Conservation (phyloP, 1,284 basidiomycete genomes). For the Sporisorium reilianum region DNA sequence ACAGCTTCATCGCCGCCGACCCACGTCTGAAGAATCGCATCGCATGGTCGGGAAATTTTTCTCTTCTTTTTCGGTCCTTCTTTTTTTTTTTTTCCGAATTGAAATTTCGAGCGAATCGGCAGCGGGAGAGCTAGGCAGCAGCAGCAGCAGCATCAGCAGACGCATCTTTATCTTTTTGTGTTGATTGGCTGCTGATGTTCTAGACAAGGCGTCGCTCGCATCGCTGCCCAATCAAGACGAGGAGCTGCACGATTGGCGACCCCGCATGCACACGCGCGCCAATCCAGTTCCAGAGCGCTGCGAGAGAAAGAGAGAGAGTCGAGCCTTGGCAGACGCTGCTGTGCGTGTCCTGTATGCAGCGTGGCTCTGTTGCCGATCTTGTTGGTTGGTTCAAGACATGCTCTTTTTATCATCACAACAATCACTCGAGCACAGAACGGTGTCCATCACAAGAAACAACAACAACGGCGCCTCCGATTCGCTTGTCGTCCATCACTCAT, state of each 20-base stretch:
- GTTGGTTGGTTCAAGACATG: not conserved
- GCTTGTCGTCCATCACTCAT: not conserved
- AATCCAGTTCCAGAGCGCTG: no score
- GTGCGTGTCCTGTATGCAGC: not conserved
- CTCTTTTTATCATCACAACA: slow-evolving; percentile 1
- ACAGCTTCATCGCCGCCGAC: not conserved
- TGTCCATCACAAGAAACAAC: not conserved
- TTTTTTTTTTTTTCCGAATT: slow-evolving; percentile 5
- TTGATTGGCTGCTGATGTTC: not conserved
- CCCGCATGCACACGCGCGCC: slow-evolving; percentile 8
- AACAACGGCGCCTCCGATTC: not conserved
- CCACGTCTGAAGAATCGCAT: not conserved
- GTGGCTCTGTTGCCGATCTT: not conserved
- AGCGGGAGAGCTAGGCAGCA: no score
- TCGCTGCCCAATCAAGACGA: slow-evolving; percentile 19
- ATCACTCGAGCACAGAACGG: not conserved
- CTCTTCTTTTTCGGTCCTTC: not conserved
- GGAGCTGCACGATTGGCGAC: slow-evolving; percentile 4
- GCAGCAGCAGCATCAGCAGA: not conserved
- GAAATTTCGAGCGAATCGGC: not conserved
- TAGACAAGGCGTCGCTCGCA: no score
- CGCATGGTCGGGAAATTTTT: not conserved
- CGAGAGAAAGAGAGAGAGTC: not conserved
- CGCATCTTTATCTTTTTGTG: not conserved
- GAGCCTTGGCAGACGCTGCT: not conserved